Evolutionary conservation across 73 alveolate species (phyloP), one percentile per base, ranked within the genome.

Genomic region (Blepharisma stoltei): DNA sequence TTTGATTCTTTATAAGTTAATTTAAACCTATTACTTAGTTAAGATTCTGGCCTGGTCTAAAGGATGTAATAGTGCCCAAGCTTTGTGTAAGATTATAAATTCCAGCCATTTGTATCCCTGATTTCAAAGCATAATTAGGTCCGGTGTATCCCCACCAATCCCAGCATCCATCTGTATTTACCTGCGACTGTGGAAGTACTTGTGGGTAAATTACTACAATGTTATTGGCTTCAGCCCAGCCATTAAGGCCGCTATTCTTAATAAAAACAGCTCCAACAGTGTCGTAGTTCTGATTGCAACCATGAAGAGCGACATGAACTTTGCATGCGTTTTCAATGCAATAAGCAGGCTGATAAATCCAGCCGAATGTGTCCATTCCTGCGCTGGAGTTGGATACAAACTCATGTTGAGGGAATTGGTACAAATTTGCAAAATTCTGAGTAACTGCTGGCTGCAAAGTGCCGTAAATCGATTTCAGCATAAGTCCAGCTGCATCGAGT

Each of bases 111-210:
- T 82, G 77, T 0, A 14, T 38, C 7, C 86, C 85, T 6, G 11
- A 41, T 54, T 82, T 82, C 11, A 46, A 41, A 6, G 80, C 87
- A 21, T 55, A 82, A 54, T 77, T 60, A 21, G 47, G 67, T 21
- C 52, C 87, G 6, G 77, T 41, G 78, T 83, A 83, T 4, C 88
- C 91, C 75, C 76, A 83, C 86, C 86, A 78, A 71, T 83, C 91
- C 88, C 87, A 83, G 54, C 91, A 83, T 5, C 91, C 91, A 23
- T 25, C 69, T 43, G 82, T 77, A n/a, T 68, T 66, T 0, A 38
- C 6, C 14, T 71, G n/a, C 6, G 55, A 47, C n/a, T 41, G 54
- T 6, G 85, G 84, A 49, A 37, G 49, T n/a, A 54, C 54, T 54
- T 81, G 88, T 21, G 92, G 92, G 54, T 81, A 84, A 23, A 84